phyloP scores from a whole-genome alignment of 2,329 filamentous ascomycete genomes.

The Neonectria sp. region DNA sequence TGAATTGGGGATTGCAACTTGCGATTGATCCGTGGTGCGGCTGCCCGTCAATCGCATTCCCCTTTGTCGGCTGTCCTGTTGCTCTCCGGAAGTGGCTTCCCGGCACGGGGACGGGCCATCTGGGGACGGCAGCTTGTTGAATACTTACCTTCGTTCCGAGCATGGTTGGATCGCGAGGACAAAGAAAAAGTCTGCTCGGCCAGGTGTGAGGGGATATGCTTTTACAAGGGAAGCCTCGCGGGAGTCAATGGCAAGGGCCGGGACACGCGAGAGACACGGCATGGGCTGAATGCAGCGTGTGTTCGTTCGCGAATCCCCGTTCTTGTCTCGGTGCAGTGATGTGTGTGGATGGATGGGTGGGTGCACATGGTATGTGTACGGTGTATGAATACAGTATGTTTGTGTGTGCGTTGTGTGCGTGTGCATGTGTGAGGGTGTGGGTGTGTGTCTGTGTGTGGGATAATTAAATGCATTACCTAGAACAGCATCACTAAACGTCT shows the following conservation, averaged over 20 bases:
- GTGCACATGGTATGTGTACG: not conserved
- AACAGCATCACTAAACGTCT: not conserved
- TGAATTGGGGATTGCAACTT: not conserved
- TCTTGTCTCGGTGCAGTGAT: slow-evolving; percentile 2
- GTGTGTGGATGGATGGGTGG: not conserved
- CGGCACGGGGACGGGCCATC: too few relatives aligned
- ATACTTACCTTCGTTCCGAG: too few relatives aligned
- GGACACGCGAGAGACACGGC: not conserved
- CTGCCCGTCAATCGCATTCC: not conserved
- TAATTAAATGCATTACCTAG: not conserved
- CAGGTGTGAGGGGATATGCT: not conserved
- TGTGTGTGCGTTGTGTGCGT: not conserved
- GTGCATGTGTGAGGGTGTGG: not conserved
- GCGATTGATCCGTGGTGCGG: not conserved
- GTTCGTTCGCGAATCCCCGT: slow-evolving; percentile 2
- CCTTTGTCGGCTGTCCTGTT: not conserved
- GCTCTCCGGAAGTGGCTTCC: not conserved
- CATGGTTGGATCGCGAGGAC: not conserved
- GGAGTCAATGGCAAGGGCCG: not conserved
- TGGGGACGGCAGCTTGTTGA: not conserved
- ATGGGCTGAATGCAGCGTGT: not conserved
- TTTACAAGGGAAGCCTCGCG: not conserved
- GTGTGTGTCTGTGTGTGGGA: not conserved
- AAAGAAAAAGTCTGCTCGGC: not conserved
- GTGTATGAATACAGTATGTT: not conserved